These are phyloP conservation scores for Fusarium oxysporum DNA, from an alignment of 2,329 filamentous ascomycete species.

Conservation along the genomic window DNA sequence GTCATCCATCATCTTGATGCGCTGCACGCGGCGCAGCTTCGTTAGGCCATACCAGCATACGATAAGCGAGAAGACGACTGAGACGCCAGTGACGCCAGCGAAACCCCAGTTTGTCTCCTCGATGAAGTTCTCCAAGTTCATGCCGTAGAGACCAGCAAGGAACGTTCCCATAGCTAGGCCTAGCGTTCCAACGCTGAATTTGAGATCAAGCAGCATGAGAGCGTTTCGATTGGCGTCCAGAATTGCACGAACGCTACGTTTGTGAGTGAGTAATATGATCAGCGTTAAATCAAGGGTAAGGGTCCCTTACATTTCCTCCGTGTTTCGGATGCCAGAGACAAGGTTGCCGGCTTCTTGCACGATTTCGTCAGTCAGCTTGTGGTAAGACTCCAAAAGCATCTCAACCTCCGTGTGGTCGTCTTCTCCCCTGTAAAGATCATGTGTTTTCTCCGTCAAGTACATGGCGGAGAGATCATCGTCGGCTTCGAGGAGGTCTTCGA, in stretches of 20 bases:
- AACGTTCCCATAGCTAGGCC: slow-evolving; percentile 96
- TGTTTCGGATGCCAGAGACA: slow-evolving; percentile 95
- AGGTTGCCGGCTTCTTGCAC: slow-evolving; percentile 94
- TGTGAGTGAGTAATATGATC: slow-evolving; percentile 43
- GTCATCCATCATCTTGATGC: slow-evolving; percentile 81
- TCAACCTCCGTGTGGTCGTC: slow-evolving; percentile 97
- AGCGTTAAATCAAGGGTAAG: not conserved
- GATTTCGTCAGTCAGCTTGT: slow-evolving; percentile 98
- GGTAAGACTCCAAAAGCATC: slow-evolving; percentile 95
- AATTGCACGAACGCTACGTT: slow-evolving; percentile 86
- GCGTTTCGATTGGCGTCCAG: slow-evolving; percentile 98
- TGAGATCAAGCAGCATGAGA: slow-evolving; percentile 96
- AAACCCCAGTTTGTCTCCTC: slow-evolving; percentile 94
- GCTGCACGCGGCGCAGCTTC: slow-evolving; percentile 86
- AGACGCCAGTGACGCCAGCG: slow-evolving; percentile 76
- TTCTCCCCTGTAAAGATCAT: slow-evolving; percentile 77
- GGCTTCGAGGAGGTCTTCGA: slow-evolving; percentile 94
- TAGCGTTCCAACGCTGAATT: slow-evolving; percentile 94
- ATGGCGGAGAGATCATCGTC: slow-evolving; percentile 95
- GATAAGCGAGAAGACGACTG: slow-evolving; percentile 77
- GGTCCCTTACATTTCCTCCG: slow-evolving; percentile 89
- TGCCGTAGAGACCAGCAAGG: slow-evolving; percentile 97
- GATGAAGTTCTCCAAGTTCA: slow-evolving; percentile 99
- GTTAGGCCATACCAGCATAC: slow-evolving; percentile 87
- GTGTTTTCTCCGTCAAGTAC: slow-evolving; percentile 92